phyloP scores from a whole-genome alignment of 1,284 basidiomycete species.

The Leucoagaricus sp. region DNA sequence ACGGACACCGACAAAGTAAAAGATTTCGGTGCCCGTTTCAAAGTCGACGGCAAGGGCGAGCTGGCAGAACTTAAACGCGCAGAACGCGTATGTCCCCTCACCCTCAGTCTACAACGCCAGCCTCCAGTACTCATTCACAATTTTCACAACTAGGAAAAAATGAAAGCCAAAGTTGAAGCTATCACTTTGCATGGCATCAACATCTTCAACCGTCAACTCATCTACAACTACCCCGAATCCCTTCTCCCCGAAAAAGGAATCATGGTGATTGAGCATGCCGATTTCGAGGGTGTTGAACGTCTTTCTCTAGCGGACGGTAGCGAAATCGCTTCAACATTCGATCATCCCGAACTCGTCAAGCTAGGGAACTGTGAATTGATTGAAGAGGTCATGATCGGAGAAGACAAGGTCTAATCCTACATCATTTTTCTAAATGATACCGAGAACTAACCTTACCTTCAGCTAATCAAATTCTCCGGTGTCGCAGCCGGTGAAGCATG shows the following conservation, averaged over 20 bases:
- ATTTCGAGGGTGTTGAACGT: slow-evolving; percentile 98
- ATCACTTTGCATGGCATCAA: slow-evolving; percentile 97
- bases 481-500: slow-evolving; percentile 99
- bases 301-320: slow-evolving; percentile 96
- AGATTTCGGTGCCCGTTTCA: slow-evolving; percentile 95
- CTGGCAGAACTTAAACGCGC: slow-evolving; percentile 97
- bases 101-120: slow-evolving; percentile 97
- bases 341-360: slow-evolving; percentile 91
- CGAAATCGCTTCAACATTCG: slow-evolving; percentile 97
- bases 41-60: slow-evolving; percentile 95
- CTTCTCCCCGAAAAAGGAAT: slow-evolving; percentile 93
- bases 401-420: slow-evolving; percentile 99
- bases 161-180: slow-evolving; percentile 97
- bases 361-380: slow-evolving; percentile 94
- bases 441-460: slow-evolving; percentile 2
- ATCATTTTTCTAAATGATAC: neutral
- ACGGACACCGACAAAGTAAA: slow-evolving; percentile 99
- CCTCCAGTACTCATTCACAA: slow-evolving; percentile 98
- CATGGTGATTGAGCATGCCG: slow-evolving; percentile 97
- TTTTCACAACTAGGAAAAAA: slow-evolving; percentile 98
- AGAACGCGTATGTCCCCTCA: slow-evolving; percentile 89
- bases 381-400: slow-evolving; percentile 99
- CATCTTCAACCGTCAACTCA: slow-evolving; percentile 97
- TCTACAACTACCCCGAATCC: slow-evolving; percentile 99
- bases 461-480: slow-evolving; percentile 99